Base-by-base conservation (phyloP, 2,329 filamentous ascomycete species). In the Aureobasidium sp. region DNA sequence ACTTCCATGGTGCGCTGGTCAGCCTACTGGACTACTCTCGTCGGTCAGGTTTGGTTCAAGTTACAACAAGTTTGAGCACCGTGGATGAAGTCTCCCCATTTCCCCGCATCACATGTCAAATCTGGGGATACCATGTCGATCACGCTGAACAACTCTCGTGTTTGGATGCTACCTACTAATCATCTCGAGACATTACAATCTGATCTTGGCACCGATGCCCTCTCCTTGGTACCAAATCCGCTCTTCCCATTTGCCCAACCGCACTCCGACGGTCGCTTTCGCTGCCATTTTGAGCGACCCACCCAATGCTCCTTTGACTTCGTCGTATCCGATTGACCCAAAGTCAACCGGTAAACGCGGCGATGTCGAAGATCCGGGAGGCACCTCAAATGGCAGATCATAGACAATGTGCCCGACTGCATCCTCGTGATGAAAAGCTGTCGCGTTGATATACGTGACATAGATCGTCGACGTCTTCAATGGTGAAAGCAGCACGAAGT, bases 401-500 rank as follows among this genome's bases (percentile, higher is more conserved):
- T 94, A 90, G 25, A 87, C 66, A 61, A 97, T 96, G 27, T 79
- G 82, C 1, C 92, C 94, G 0, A 95, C 79, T 1, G 85, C 81
- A 57, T 93, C 84, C 9, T 85, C 88, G 63, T 88, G 83, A 64
- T 95, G 90, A 63, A 85, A 87, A 0, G 94, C 91, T 1, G 87
- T 90, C 7, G 93, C 93, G 68, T 95, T 87, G 67, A 97, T 82
- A 54, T 79, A 81, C 38, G 90, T 89, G 64, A 99, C 82, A 67
- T 85, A 88, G 19, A 97, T 74, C 0, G 85, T 90, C 55, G 88
- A 88, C 61, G 84, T 77, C 42, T 78, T 75, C 9, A 97, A 78
- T 0, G 94, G 94, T 0, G 92, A 96, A 40, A 86, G 80, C 23
- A 97, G 80, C 0, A 83, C 85, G 73, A 99, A 96, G 0, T 87